Percentiles rank a stretch among this genome's conserved stretches.
phyloP scores from a whole-genome alignment of 495 filamentous ascomycete genomes.

The Penicillium soppii region DNA sequence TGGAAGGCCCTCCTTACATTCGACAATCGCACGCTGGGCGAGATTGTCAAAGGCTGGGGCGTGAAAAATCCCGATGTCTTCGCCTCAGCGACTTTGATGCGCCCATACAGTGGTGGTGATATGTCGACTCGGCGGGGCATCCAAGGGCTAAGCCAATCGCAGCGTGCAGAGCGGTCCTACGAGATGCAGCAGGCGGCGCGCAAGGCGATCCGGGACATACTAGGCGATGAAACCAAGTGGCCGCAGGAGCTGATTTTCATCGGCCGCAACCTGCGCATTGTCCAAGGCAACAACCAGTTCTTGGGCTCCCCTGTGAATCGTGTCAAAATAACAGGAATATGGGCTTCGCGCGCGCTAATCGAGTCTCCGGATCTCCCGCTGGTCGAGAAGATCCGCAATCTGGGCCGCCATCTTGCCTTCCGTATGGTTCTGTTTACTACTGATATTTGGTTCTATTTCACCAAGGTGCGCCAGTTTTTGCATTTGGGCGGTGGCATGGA shows the following conservation, averaged over 20 bases:
- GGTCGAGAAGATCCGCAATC: conserved; percentile 55
- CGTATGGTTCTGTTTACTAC: conserved; percentile 71
- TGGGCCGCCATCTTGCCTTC: conserved; percentile 74
- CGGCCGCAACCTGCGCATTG: conserved; percentile 91
- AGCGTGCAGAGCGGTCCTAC: conserved; percentile 61
- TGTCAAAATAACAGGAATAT: conserved; percentile 88
- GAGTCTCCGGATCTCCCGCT: conserved; percentile 63
- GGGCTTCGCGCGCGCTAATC: conserved; percentile 78
- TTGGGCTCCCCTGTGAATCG: conserved; percentile 92
- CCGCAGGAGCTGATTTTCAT: conserved; percentile 94
- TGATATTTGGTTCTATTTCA: conserved; percentile 82
- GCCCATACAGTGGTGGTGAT: conserved; percentile 86
- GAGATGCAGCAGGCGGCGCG: conserved; percentile 85
- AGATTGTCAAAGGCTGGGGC: conserved; percentile 76
- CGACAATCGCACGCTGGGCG: conserved; percentile 75
- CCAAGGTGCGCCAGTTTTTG: conserved; percentile 70
- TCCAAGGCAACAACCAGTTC: conserved; percentile 78
- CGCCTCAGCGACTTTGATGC: conserved; percentile 83
- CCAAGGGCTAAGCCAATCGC: conserved; percentile 55
- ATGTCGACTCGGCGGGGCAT: conserved; percentile 60
- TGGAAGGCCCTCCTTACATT: conserved; percentile 94
- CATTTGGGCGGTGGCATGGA: conserved; percentile 84
- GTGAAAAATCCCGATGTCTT: conserved; percentile 87
- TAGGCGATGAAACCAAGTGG: conserved; percentile 89
- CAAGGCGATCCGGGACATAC: conserved; percentile 76